Conservation (phyloP, 2,329 filamentous ascomycete genomes). For the Mariannaea sp. region DNA sequence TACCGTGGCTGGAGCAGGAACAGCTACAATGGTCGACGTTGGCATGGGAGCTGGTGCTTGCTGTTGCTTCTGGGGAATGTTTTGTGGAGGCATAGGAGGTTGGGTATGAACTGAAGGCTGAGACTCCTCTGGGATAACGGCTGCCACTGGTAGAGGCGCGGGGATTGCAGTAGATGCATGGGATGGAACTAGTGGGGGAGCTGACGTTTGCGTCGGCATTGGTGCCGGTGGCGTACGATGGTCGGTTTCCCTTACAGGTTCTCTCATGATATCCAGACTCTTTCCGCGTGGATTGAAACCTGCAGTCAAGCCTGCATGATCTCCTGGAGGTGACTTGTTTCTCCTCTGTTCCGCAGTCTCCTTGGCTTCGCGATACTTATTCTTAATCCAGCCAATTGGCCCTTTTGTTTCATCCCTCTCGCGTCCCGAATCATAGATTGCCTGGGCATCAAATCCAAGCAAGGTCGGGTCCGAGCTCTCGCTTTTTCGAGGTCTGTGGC, state of each 20-base stretch:
- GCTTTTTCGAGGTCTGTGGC: conserved; percentile 54
- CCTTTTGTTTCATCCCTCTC: conserved; percentile 57
- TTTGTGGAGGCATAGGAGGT: not conserved
- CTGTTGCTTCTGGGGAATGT: conserved; percentile 16
- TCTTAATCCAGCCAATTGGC: conserved; percentile 62
- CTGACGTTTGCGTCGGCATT: conserved; percentile 19
- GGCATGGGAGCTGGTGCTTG: not conserved
- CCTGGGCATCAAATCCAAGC: conserved; percentile 46
- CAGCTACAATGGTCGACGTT: not conserved
- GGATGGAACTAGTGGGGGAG: conserved; percentile 17
- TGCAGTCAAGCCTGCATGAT: conserved; percentile 37
- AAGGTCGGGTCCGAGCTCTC: conserved; percentile 55
- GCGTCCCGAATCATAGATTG: conserved; percentile 45
- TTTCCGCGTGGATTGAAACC: conserved; percentile 49
- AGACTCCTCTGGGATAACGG: not conserved
- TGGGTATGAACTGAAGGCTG: not conserved
- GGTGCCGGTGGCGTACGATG: conserved; percentile 17
- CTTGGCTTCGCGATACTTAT: conserved; percentile 64
- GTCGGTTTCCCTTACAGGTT: conserved; percentile 35
- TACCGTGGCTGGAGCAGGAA: not conserved
- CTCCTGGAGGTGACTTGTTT: conserved; percentile 59
- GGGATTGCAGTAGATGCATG: not conserved
- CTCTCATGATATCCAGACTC: conserved; percentile 54
- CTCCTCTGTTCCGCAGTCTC: conserved; percentile 60
- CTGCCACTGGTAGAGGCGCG: not conserved